These are phyloP conservation scores for Podaxis sp. DNA, from an alignment of 768 basidiomycete species.

Conservation along the genomic window DNA sequence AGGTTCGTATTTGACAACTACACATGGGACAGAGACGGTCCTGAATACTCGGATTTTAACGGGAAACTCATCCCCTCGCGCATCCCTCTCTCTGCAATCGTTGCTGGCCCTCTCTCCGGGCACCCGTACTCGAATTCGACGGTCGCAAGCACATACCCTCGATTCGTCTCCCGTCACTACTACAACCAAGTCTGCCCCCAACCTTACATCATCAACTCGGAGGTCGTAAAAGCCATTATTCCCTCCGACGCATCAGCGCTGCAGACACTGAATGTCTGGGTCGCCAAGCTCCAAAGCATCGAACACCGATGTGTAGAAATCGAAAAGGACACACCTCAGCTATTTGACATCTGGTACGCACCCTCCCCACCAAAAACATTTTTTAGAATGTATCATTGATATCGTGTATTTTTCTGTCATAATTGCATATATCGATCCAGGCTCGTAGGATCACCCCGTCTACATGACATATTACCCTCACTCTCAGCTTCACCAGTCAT, in stretches of 20 bases:
- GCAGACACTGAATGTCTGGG: conserved; percentile 40
- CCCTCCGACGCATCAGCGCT: conserved; percentile 23
- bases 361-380: background rate
- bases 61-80: conserved; percentile 48
- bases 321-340: conserved; percentile 26
- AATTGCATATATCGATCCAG: conserved; percentile 25
- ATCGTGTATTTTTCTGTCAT: too few species aligned
- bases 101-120: conserved; percentile 36
- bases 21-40: conserved; percentile 42
- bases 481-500: conserved; percentile 46
- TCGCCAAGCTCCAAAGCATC: conserved; percentile 35
- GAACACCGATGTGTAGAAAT: conserved; percentile 49
- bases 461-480: conserved; percentile 40
- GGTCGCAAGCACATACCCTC: conserved; percentile 29
- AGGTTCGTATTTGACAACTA: conserved; percentile 60
- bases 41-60: conserved; percentile 40
- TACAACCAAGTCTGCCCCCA: conserved; percentile 45
- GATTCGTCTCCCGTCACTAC: conserved; percentile 40
- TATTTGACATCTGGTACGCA: conserved; percentile 53
- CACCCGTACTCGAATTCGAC: background rate
- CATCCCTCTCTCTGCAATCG: conserved; percentile 49
- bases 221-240: conserved; percentile 24
- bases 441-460: conserved; percentile 40
- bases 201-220: conserved; percentile 16
- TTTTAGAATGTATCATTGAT: background rate